These are phyloP conservation scores for Hyphodiscus hymeniophilus DNA, from an alignment of 495 filamentous ascomycete genomes.

Conservation along the genomic window DNA sequence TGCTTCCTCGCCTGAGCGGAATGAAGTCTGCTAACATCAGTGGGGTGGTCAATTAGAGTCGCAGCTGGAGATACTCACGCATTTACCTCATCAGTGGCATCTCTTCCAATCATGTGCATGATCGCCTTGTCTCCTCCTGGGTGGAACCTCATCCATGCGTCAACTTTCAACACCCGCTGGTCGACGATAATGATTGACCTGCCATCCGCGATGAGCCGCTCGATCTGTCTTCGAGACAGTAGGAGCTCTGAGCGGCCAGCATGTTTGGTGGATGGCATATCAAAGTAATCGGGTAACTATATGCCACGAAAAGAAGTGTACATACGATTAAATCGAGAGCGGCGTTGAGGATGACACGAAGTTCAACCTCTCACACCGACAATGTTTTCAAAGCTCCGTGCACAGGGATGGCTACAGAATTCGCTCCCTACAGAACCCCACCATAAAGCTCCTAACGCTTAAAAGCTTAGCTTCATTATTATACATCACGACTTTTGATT, in stretches of 20 bases:
- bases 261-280: conserved; percentile 8
- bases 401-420: no score
- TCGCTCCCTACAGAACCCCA: no score
- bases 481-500: neutral
- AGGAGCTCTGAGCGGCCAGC: conserved; percentile 2
- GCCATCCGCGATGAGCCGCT: conserved; percentile 83
- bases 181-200: conserved; percentile 73
- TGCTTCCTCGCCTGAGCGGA: conserved; percentile 65
- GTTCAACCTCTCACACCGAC: no score
- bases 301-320: no score
- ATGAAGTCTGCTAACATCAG: conserved; percentile 55
- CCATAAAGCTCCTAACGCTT: no score
- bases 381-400: no score
- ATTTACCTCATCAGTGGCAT: conserved; percentile 94
- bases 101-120: conserved; percentile 88
- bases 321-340: no score
- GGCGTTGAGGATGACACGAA: no score
- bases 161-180: conserved; percentile 72
- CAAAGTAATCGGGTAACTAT: neutral
- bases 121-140: conserved; percentile 92
- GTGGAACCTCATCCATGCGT: conserved; percentile 82
- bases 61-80: conserved; percentile 47
- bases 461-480: no score
- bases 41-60: neutral
- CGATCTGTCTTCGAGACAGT: conserved; percentile 61